Evolutionary conservation across 345 rosid genomes (phyloP).

Genomic region (Hirschfeldia incana): DNA sequence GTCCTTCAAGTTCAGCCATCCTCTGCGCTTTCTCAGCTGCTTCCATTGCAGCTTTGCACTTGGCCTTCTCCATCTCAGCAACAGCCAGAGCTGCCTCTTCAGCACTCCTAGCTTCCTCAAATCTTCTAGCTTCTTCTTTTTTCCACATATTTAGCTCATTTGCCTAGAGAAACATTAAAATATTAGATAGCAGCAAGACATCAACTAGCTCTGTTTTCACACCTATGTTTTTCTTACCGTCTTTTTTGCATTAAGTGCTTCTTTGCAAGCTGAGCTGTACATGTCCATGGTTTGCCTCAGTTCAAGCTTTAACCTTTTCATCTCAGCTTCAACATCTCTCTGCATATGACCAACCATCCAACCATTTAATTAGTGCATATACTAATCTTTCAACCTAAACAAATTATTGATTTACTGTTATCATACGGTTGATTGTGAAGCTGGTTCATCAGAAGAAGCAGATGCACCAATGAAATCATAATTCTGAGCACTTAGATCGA

Average conservation of each 20-base stretch:
- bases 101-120: constrained; percentile 69
- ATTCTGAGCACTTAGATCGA: constrained; percentile 44
- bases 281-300: constrained; percentile 90
- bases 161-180: constrained; percentile 47
- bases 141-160: constrained; percentile 68
- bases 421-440: constrained; percentile 45
- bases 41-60: constrained; percentile 77
- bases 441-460: constrained; percentile 39
- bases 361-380: background rate
- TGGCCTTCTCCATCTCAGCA: constrained; percentile 85
- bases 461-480: constrained; percentile 35
- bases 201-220: constrained; percentile 28
- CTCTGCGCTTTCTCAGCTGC: constrained; percentile 79
- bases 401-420: background rate
- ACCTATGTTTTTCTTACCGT: constrained; percentile 42
- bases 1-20: constrained; percentile 69
- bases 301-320: constrained; percentile 83
- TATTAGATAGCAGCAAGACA: background rate
- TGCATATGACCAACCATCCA: constrained; percentile 36
- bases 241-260: constrained; percentile 74
- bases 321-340: constrained; percentile 79
- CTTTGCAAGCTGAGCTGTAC: constrained; percentile 89
- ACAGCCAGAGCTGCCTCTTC: constrained; percentile 82
- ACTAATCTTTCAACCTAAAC: background rate
- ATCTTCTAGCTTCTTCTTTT: constrained; percentile 62